Evolutionary conservation across 352 stramenopile species (phyloP), one percentile per base, ranked within the genome.

Genomic region (Globisporangium solare): DNA sequence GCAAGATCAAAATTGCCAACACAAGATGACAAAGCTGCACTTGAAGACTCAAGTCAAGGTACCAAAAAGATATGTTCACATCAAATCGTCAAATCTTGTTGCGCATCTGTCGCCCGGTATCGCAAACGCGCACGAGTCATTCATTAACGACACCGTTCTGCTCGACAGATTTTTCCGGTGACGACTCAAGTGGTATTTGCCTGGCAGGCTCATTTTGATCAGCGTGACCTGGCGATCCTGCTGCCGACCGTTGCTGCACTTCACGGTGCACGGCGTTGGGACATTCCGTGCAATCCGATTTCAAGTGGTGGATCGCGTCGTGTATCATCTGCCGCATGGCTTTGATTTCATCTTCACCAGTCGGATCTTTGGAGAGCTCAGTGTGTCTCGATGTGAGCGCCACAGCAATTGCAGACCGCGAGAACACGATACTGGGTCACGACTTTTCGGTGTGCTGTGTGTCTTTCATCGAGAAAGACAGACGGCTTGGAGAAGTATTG

Each of bases 311-410:
- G 14, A 24, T 21, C 50, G 46, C 46, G 20, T 37, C 35, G 5
- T 55, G 50, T 20, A 55, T 13, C 2, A 55, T 37, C 50, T 13
- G 32, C 20, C 50, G 50, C 31, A 55, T 55, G n/a, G 49, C 32
- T 31, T 20, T 6, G 12, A 47, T 20, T 47, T 55, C 49, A 7
- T 47, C 49, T 27, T 27, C 21, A 43, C 21, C 49, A 6, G 27
- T 21, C 11, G 11, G 14, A 21, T 55, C 32, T 15, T 45, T 55
- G 13, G 49, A 11, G 13, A 55, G 32, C 32, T 18, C 35, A 12
- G 49, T 55, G 49, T 55, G 32, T 13, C 18, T 47, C 49, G 2
- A 55, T 14, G 18, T 55, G 6, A 14, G 20, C 49, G 11, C 45
- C 24, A 20, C 49, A 54, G 32, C 42, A 54, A 18, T 42, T 54